These are phyloP conservation scores for Alternaria ethzedia DNA, from an alignment of 2,329 filamentous ascomycete genomes.

Conservation along the genomic window DNA sequence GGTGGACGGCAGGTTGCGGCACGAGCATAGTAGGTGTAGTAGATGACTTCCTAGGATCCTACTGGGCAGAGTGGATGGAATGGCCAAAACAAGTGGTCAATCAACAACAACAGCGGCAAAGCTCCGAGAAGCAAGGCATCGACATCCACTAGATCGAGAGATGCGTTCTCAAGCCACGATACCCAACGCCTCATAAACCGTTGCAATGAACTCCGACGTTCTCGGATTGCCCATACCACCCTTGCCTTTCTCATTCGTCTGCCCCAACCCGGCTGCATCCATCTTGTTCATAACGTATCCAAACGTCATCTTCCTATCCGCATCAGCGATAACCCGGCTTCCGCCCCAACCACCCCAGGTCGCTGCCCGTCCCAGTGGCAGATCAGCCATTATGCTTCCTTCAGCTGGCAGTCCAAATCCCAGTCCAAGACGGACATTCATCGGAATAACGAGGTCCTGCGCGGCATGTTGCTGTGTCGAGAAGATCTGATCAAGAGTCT, in stretches of 20 bases:
- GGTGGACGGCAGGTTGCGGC: constrained; percentile 32
- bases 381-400: constrained; percentile 2
- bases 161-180: not conserved
- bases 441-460: constrained; percentile 12
- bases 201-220: constrained; percentile 10
- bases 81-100: constrained; percentile 16
- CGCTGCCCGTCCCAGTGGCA: constrained; percentile 18
- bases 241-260: not conserved
- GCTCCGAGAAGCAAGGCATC: not conserved
- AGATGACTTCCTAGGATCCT: constrained; percentile 20
- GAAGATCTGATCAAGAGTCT: constrained; percentile 23
- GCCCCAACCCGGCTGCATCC: constrained; percentile 5
- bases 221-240: constrained; percentile 12
- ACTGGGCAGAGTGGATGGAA: constrained; percentile 19
- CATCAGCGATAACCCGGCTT: constrained; percentile 18
- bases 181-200: constrained; percentile 20
- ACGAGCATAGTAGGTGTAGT: constrained; percentile 23
- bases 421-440: constrained; percentile 11
- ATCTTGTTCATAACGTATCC: constrained; percentile 32
- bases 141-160: not conserved
- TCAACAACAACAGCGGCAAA: not conserved
- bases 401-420: constrained; percentile 10
- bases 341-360: constrained; percentile 31
- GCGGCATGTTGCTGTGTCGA: constrained; percentile 5
- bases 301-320: constrained; percentile 20